Percentiles rank a stretch among this genome's conserved stretches.
Conservation (phyloP, 805 yeast genomes). For the Wickerhamia fluorescens region DNA sequence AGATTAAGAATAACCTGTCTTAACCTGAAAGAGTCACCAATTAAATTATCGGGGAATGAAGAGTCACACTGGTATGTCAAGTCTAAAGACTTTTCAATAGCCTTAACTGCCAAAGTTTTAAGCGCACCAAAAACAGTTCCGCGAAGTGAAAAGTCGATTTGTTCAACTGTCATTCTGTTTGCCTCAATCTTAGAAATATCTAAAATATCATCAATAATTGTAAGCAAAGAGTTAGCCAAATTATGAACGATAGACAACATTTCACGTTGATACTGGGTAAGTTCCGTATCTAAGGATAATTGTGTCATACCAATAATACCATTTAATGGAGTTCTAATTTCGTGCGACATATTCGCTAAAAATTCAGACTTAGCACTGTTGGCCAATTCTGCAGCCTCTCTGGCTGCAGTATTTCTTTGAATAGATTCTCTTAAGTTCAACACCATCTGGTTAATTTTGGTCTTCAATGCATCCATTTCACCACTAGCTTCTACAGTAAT, state of each 20-base stretch:
- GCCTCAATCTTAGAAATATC: constrained; percentile 94
- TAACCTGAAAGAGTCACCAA: constrained; percentile 84
- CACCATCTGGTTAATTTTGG: constrained; percentile 55
- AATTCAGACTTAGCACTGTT: constrained; percentile 86
- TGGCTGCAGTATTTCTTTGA: constrained; percentile 86
- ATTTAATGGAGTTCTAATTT: constrained; percentile 86
- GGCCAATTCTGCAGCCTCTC: constrained; percentile 91
- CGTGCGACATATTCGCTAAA: constrained; percentile 78
- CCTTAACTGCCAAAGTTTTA: constrained; percentile 83
- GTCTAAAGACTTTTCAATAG: constrained; percentile 78
- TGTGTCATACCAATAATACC: constrained; percentile 94
- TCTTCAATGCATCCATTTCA: constrained; percentile 73
- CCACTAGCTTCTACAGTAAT: constrained; percentile 90
- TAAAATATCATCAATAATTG: constrained; percentile 82
- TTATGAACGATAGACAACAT: constrained; percentile 87
- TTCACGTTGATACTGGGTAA: constrained; percentile 87
- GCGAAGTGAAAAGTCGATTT: constrained; percentile 77
- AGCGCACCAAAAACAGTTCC: constrained; percentile 88
- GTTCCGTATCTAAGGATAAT: constrained; percentile 77
- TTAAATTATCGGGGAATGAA: constrained; percentile 77
- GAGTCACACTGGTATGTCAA: constrained; percentile 77
- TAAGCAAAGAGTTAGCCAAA: constrained; percentile 74
- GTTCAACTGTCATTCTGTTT: constrained; percentile 87
- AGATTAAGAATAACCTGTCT: constrained; percentile 81
- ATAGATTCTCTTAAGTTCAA: constrained; percentile 80